phyloP scores from a whole-genome alignment of 305 asterid species.

The Lippia alba region DNA sequence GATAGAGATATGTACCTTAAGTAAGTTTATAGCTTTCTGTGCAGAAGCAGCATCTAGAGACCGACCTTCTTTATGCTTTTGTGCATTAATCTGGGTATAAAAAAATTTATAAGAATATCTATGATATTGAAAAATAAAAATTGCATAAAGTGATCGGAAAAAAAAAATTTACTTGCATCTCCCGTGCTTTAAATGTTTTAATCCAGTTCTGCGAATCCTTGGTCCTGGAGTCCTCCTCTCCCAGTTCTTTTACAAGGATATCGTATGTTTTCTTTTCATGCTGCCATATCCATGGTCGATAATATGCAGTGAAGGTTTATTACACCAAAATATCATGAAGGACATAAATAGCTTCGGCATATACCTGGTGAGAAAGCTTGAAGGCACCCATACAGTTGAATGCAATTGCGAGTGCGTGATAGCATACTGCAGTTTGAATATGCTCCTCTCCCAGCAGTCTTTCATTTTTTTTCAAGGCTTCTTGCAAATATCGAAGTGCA shows the following conservation, averaged over 20 bases:
- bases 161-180: slow-evolving; percentile 66
- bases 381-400: slow-evolving; percentile 89
- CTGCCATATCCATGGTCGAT: slow-evolving; percentile 49
- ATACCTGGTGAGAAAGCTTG: slow-evolving; percentile 93
- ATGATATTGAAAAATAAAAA: neutral
- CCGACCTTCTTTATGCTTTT: slow-evolving; percentile 83
- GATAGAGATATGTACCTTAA: slow-evolving; percentile 59
- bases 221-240: slow-evolving; percentile 95
- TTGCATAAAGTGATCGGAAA: slow-evolving; percentile 5
- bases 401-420: slow-evolving; percentile 98
- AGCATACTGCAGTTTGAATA: slow-evolving; percentile 97
- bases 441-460: slow-evolving; percentile 90
- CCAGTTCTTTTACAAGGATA: slow-evolving; percentile 92
- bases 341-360: slow-evolving; percentile 18
- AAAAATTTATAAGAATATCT: slow-evolving; percentile 2
- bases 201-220: slow-evolving; percentile 92
- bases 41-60: slow-evolving; percentile 70
- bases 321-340: slow-evolving; percentile 21
- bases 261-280: slow-evolving; percentile 94
- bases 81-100: slow-evolving; percentile 66
- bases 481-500: slow-evolving; percentile 96
- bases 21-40: slow-evolving; percentile 77
- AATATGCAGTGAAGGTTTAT: slow-evolving; percentile 6
- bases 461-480: slow-evolving; percentile 91
- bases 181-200: slow-evolving; percentile 90